A percentile compares a stretch with the other conserved stretches of the same genome.
Evolutionary conservation across 768 basidiomycete species (phyloP).

Genomic region (Leccinum longicurvipes): DNA sequence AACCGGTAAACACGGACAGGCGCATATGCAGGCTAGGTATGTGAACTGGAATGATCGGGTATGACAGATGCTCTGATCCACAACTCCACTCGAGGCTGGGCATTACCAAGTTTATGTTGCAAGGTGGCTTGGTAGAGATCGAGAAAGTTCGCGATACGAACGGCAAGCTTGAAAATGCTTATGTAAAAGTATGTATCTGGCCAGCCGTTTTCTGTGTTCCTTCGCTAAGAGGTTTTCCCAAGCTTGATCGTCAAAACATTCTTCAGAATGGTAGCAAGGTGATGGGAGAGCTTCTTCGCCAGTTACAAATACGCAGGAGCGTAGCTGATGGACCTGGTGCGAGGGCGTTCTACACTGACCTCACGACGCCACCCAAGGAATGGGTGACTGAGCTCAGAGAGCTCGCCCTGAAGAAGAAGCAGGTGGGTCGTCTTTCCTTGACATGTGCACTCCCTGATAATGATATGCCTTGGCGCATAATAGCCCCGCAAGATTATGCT

Average conservation of each 20-base stretch:
- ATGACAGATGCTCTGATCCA: neutral
- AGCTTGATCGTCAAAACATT: slow-evolving; percentile 74
- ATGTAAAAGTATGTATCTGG: slow-evolving; percentile 53
- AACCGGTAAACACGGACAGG: slow-evolving; percentile 82
- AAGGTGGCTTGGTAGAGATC: slow-evolving; percentile 63
- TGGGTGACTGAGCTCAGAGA: slow-evolving; percentile 79
- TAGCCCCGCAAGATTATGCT: slow-evolving; percentile 85
- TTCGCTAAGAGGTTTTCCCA: neutral
- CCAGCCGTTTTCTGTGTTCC: neutral
- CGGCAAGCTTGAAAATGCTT: slow-evolving; percentile 64
- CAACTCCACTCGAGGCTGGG: slow-evolving; percentile 50
- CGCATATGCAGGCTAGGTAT: slow-evolving; percentile 88
- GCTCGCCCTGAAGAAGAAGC: slow-evolving; percentile 75
- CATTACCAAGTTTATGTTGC: slow-evolving; percentile 76
- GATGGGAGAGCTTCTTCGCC: slow-evolving; percentile 71
- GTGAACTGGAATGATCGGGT: slow-evolving; percentile 10
- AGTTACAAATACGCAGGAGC: slow-evolving; percentile 82
- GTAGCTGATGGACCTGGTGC: slow-evolving; percentile 81
- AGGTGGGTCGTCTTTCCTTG: slow-evolving; percentile 41
- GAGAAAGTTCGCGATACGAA: slow-evolving; percentile 60
- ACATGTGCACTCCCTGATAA: neutral
- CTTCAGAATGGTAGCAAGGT: slow-evolving; percentile 61
- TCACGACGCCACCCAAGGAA: slow-evolving; percentile 67
- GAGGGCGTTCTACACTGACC: slow-evolving; percentile 71
- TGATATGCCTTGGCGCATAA: neutral